These are phyloP conservation scores for Noccaea bulbosa DNA, from an alignment of 345 rosid genomes.

Conservation along the genomic window DNA sequence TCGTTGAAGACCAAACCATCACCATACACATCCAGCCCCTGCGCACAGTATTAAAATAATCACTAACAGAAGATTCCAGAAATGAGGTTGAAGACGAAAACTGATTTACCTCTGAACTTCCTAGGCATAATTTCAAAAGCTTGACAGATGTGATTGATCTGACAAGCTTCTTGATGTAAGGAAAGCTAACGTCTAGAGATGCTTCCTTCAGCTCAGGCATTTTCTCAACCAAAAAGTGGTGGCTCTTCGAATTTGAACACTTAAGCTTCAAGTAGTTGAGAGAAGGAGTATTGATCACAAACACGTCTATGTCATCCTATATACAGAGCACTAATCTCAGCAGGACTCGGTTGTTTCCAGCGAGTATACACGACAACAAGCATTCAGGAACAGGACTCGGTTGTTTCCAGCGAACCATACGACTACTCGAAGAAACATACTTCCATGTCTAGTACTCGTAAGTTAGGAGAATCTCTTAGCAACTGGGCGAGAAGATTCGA, in stretches of 20 bases:
- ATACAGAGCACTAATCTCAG: background rate
- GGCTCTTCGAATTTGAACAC: background rate
- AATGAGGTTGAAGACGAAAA: background rate
- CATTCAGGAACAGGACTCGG: background rate
- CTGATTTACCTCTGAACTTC: background rate
- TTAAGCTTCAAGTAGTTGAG: background rate
- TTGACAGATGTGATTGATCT: background rate
- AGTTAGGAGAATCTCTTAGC: slow-evolving; percentile 2
- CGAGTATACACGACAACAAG: background rate
- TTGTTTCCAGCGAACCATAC: background rate
- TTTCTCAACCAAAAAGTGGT: background rate
- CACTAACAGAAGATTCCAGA: background rate
- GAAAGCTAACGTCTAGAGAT: background rate
- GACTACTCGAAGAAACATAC: background rate
- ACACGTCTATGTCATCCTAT: background rate
- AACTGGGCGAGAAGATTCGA: background rate
- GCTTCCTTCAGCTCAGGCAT: background rate
- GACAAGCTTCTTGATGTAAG: background rate
- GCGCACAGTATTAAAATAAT: background rate
- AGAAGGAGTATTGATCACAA: background rate
- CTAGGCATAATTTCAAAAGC: background rate
- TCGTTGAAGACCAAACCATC: too few species aligned
- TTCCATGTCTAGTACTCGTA: background rate
- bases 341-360: background rate
- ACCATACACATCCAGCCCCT: background rate